Evolutionary conservation across 164 flowering plant genomes (phyloP).

Genomic region (Magnolia officinalis): DNA sequence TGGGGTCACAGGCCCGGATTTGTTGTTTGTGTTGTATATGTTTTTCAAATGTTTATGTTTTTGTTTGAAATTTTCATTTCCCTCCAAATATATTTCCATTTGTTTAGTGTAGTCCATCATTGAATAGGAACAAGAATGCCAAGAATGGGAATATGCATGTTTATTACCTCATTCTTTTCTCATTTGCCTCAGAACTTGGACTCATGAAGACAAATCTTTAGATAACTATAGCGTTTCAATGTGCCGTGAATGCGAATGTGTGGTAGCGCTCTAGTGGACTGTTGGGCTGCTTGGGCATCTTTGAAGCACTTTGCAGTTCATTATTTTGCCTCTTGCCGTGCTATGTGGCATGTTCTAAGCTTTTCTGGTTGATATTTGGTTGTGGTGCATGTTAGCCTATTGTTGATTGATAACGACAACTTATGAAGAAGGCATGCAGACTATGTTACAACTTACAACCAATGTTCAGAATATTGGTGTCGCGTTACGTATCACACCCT

Average conservation of each 20-base stretch:
- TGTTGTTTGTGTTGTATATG: background rate
- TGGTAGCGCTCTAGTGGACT: background rate
- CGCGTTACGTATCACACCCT: too few species aligned
- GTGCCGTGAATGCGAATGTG: background rate
- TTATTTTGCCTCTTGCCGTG: too few species aligned
- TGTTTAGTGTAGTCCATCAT: background rate
- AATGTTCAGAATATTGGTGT: too few species aligned
- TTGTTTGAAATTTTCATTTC: background rate
- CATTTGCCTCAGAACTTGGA: background rate
- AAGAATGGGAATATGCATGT: background rate
- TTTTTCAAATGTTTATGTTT: background rate
- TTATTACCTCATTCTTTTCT: background rate
- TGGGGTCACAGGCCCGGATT: background rate
- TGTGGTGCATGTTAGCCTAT: too few species aligned
- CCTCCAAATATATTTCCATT: background rate
- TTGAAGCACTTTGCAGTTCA: background rate
- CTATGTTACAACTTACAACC: too few species aligned
- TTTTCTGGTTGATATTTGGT: too few species aligned
- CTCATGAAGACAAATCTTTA: background rate
- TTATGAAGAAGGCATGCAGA: too few species aligned
- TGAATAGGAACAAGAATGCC: background rate
- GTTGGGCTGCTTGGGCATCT: background rate
- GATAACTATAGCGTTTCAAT: background rate
- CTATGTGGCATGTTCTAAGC: too few species aligned
- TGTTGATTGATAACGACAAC: too few species aligned